These are phyloP conservation scores for Skeletonema costatum DNA, from an alignment of 108 stramenopile genomes.

Conservation along the genomic window DNA sequence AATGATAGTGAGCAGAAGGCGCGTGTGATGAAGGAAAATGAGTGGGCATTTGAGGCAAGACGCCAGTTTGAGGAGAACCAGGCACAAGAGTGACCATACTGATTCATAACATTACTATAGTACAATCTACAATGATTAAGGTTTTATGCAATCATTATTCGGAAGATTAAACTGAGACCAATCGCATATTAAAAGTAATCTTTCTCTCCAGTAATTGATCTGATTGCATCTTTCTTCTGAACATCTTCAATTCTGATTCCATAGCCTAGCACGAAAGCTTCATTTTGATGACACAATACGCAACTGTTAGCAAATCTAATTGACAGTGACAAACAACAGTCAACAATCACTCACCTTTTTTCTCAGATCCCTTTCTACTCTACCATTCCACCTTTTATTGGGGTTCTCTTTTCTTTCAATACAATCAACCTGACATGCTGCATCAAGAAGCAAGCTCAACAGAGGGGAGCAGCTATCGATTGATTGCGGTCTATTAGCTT, in stretches of 20 bases:
- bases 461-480: constrained; percentile 43
- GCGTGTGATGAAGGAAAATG: constrained; percentile 21
- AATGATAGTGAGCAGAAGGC: constrained; percentile 9
- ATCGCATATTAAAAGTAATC: constrained; percentile 27
- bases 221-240: constrained; percentile 24
- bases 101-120: no score
- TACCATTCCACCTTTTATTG: constrained; percentile 81
- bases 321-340: background rate
- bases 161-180: background rate
- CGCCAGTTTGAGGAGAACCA: constrained; percentile 8
- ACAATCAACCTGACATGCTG: constrained; percentile 70
- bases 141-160: background rate
- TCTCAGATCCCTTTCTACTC: constrained; percentile 68
- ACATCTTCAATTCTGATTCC: constrained; percentile 49
- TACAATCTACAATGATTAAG: background rate
- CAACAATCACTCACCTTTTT: constrained; percentile 17
- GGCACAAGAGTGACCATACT: background rate
- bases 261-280: constrained; percentile 37
- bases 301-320: background rate
- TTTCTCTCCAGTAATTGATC: constrained; percentile 45
- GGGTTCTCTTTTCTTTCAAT: constrained; percentile 76
- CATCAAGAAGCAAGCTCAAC: constrained; percentile 59
- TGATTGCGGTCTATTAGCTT: constrained; percentile 47
- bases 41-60: constrained; percentile 12
- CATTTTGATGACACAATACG: background rate